These are phyloP conservation scores for Russula vinacea DNA, from an alignment of 768 basidiomycete genomes.

Conservation along the genomic window DNA sequence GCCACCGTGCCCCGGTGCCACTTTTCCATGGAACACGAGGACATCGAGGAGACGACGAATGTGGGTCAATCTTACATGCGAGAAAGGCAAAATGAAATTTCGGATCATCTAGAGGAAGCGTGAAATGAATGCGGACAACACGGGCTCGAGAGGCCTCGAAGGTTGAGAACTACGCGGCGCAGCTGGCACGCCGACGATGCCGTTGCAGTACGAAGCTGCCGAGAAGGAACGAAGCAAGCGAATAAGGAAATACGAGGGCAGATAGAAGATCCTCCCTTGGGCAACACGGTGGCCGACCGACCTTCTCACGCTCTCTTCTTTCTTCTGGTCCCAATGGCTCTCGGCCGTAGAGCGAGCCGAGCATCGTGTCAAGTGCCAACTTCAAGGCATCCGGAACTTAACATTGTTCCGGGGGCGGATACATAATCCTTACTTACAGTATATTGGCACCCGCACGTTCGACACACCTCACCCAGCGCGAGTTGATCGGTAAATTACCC, in stretches of 20 bases:
- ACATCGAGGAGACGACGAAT: not conserved
- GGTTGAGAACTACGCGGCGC: too few relatives aligned
- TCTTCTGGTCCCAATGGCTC: not conserved
- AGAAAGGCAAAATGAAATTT: not conserved
- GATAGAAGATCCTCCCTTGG: not conserved
- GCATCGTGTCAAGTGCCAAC: not conserved
- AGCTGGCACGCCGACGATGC: too few relatives aligned
- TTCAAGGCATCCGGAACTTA: not conserved
- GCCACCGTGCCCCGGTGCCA: constrained; percentile 4
- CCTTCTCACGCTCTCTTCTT: not conserved
- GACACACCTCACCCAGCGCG: not conserved
- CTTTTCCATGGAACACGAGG: too few relatives aligned
- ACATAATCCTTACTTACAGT: not conserved
- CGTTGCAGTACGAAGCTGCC: not conserved
- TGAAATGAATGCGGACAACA: not conserved
- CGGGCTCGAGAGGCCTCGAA: not conserved
- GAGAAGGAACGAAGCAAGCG: not conserved
- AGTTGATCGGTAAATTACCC: not conserved
- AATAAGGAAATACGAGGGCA: not conserved
- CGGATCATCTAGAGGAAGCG: not conserved
- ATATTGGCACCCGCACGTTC: too few relatives aligned
- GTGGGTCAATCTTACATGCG: not conserved
- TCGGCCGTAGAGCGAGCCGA: not conserved
- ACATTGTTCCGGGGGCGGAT: not conserved
- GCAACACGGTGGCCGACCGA: not conserved